Percentiles rank a stretch among this genome's conserved stretches.
These are phyloP conservation scores for Thielaviopsis populi DNA, from an alignment of 2,329 filamentous ascomycete genomes.

Conservation along the genomic window DNA sequence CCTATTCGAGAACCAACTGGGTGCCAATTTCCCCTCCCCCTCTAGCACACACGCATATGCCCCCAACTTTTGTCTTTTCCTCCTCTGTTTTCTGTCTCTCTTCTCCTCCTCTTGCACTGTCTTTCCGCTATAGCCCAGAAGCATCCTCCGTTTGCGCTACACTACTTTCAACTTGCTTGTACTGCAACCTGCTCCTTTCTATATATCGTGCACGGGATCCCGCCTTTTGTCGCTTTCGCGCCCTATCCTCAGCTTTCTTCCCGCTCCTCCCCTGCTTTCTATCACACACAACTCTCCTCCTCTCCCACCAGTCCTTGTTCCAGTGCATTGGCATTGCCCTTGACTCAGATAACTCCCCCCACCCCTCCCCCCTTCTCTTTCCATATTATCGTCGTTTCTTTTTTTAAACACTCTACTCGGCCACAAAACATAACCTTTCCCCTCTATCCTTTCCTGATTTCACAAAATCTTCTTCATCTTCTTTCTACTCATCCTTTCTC, in stretches of 20 bases:
- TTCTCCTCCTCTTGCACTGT: not conserved
- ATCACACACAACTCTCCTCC: not conserved
- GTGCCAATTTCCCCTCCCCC: slow-evolving; percentile 18
- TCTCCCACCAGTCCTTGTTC: slow-evolving; percentile 1
- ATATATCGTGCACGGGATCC: slow-evolving; percentile 13
- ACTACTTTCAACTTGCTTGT: not conserved
- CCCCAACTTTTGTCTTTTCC: not conserved
- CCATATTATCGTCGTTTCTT: not conserved
- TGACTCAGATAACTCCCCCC: slow-evolving; percentile 10
- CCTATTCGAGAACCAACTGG: not conserved
- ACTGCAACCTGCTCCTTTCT: not conserved
- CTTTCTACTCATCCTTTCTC: slow-evolving; percentile 3
- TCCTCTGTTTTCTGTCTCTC: not conserved
- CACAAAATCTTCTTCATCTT: slow-evolving; percentile 9
- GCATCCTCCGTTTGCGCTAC: not conserved
- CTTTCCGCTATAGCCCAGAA: not conserved
- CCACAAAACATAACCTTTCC: slow-evolving; percentile 9
- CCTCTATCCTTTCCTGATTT: not conserved
- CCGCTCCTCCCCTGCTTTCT: not conserved
- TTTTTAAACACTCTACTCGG: slow-evolving; percentile 1
- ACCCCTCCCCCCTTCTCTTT: slow-evolving; percentile 3
- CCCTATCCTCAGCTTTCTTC: not conserved
- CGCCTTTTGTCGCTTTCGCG: not conserved
- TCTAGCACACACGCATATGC: not conserved
- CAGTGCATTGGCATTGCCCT: slow-evolving; percentile 4